Base-by-base conservation (phyloP, 2,329 filamentous ascomycete genomes). In the Fonsecaea erecta region DNA sequence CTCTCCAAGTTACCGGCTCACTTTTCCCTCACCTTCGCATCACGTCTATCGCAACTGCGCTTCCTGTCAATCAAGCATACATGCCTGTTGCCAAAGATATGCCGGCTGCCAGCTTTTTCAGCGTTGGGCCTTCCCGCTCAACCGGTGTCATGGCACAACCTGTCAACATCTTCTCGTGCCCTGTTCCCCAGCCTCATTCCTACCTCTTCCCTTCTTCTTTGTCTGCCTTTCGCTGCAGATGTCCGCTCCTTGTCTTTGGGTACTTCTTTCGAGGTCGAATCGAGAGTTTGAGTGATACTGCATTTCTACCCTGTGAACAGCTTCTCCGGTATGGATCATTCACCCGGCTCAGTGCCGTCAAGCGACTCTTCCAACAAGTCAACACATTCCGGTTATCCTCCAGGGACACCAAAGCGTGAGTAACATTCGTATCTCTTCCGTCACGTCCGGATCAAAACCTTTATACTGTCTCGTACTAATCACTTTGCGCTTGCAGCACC, bases 401-500 rank as follows among this genome's bases (percentile, higher is more conserved):
- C 68, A 14, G 67, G 65, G 37, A 70, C 69, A 43, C 70, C 68
- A 57, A 70, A 70, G 48, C 70, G 70, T 72, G 54, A 58, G 70
- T 68, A 9, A n/a, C 24, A 21, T 30, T 26, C 9, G 1, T 21
- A 8, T 11, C 18, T 21, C 6, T 18, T 7, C 12, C n/a, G 3
- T 21, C 40, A 8, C n/a, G 40, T 46, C 11, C 7, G 18, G n/a
- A 46, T 3, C 11, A 24, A 12, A 48, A 11, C 43, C 7, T 48
- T 18, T 8, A 24, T 24, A 18, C 9, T 24, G 3, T 4, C 4
- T 8, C 12, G 43, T 48, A 48, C 43, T 48, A 24, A 48, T 24
- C 43, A 48, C 18, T 26, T 2, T 34, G 32, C 28, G 43, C 24
- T 28, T 64, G 30, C 60, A 72, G 71, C 69, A 58, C 69, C 71